Evolutionary conservation across 352 stramenopile genomes (phyloP).

Genomic region (Aphanomyces invadans): DNA sequence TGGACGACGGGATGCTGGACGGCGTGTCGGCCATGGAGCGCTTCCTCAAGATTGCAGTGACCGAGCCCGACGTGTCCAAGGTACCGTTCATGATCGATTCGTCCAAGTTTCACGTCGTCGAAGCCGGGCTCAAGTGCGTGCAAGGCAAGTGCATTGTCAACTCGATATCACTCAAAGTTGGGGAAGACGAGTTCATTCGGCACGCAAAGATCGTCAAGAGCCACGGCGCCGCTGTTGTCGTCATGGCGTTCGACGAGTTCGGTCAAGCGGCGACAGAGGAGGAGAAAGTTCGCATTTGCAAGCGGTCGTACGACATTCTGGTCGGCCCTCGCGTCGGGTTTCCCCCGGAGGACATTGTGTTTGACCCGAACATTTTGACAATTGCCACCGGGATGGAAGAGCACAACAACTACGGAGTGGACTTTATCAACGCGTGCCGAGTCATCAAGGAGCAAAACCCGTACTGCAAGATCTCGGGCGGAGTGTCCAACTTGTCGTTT

Average conservation of each 20-base stretch:
- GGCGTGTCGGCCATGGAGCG: constrained; percentile 94
- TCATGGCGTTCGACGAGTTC: constrained; percentile 98
- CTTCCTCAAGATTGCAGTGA: constrained; percentile 96
- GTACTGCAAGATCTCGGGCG: constrained; percentile 94
- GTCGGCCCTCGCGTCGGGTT: constrained; percentile 90
- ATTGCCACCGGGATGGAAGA: constrained; percentile 97
- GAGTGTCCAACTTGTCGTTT: constrained; percentile 96
- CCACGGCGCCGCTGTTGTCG: constrained; percentile 92
- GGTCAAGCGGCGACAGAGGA: constrained; percentile 92
- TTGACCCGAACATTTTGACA: constrained; percentile 97
- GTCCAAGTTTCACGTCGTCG: constrained; percentile 96
- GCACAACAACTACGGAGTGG: constrained; percentile 96
- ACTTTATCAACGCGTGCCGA: constrained; percentile 94
- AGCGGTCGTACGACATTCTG: constrained; percentile 97
- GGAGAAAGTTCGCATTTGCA: constrained; percentile 97
- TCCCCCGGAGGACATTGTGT: constrained; percentile 96
- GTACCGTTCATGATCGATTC: constrained; percentile 97
- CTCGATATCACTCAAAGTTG: constrained; percentile 96
- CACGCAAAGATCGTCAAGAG: constrained; percentile 93
- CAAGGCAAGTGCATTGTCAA: constrained; percentile 97
- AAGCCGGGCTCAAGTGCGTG: constrained; percentile 95
- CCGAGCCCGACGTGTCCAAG: constrained; percentile 93
- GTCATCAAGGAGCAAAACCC: constrained; percentile 94
- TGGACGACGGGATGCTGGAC: constrained; percentile 97
- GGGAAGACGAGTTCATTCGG: constrained; percentile 92